Base-by-base conservation (phyloP, 805 yeast species). In the Candida sithepensis region DNA sequence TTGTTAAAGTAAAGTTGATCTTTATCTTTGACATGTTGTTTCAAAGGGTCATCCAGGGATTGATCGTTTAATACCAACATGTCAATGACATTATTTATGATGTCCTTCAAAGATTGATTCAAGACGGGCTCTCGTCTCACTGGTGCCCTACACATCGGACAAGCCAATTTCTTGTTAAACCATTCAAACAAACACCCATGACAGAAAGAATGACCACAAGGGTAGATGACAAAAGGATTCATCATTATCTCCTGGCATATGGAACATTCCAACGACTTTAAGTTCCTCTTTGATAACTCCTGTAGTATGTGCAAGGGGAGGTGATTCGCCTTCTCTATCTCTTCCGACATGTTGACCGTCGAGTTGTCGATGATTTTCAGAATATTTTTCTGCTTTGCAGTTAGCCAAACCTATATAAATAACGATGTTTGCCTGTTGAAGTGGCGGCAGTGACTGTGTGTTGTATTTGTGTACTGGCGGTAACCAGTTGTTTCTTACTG, bases 161-260 rank as follows among this genome's bases (percentile, higher is more conserved):
- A 85, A n/a, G 78, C 72, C 44, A 74, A 66, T 47, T 75, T 78
- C 38, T 68, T 73, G 14, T 68, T 68, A 41, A 84, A 75, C 92
- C 94, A 85, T 21, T 74, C 71, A 18, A 70, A 66, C n/a, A 84
- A 60, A 60, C 92, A 79, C 43, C 69, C 76, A 59, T 85, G 85
- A 63, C 92, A 86, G 55, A 80, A 85, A 26, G 85, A 77, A 60
- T 86, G 94, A 2, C 92, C 92, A 67, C 94, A 86, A 12, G 70
- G 63, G 0, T 81, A 70, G 55, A 79, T 68, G 10, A 57, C 44
- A 56, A 81, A 78, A 2, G 94, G 92, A 2, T 76, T 75, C 52
- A 72, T 75, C 85, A 85, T 80, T 43, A 77, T 65, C 44, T 85
- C 92, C 32, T 83, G 81, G 58, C 94, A 86, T 10, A 86, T 74